Conservation (phyloP, 2,329 filamentous ascomycete genomes). For the Didymella glomerata region DNA sequence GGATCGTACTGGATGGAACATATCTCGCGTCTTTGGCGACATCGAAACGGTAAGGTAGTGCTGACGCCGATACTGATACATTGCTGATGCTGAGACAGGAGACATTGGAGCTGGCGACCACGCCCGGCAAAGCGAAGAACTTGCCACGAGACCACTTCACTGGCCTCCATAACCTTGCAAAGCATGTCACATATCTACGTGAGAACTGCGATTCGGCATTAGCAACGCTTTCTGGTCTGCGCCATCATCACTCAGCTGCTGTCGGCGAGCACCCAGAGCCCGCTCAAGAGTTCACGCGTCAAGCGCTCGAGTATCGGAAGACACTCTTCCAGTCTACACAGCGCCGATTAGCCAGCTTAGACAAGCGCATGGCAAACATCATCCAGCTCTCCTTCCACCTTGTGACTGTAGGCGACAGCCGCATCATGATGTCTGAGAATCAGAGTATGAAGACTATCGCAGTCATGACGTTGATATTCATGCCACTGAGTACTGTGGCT, state of each 20-base stretch:
- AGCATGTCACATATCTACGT: constrained; percentile 50
- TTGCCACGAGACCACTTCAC: constrained; percentile 33
- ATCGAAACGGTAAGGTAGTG: constrained; percentile 40
- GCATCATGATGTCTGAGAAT: constrained; percentile 49
- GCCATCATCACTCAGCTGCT: constrained; percentile 27
- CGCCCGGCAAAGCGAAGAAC: constrained; percentile 30
- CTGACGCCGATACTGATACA: background rate
- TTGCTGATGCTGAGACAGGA: constrained; percentile 25
- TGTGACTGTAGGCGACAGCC: constrained; percentile 52
- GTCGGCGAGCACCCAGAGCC: constrained; percentile 13
- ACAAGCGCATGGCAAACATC: constrained; percentile 51
- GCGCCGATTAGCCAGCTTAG: constrained; percentile 46
- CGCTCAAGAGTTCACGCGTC: constrained; percentile 24
- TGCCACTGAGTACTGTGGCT: constrained; percentile 51
- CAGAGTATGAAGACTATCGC: constrained; percentile 59
- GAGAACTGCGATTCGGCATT: constrained; percentile 47
- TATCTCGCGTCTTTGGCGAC: constrained; percentile 41
- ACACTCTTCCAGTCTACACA: constrained; percentile 48
- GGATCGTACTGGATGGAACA: constrained; percentile 41
- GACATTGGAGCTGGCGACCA: constrained; percentile 32
- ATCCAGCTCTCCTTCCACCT: constrained; percentile 53
- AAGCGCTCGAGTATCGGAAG: constrained; percentile 42
- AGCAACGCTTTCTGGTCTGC: constrained; percentile 38
- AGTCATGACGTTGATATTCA: constrained; percentile 55
- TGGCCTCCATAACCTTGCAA: constrained; percentile 51